Evolutionary conservation across 2,329 filamentous ascomycete species (phyloP).

Genomic region (Orbilia blumenaviensis): DNA sequence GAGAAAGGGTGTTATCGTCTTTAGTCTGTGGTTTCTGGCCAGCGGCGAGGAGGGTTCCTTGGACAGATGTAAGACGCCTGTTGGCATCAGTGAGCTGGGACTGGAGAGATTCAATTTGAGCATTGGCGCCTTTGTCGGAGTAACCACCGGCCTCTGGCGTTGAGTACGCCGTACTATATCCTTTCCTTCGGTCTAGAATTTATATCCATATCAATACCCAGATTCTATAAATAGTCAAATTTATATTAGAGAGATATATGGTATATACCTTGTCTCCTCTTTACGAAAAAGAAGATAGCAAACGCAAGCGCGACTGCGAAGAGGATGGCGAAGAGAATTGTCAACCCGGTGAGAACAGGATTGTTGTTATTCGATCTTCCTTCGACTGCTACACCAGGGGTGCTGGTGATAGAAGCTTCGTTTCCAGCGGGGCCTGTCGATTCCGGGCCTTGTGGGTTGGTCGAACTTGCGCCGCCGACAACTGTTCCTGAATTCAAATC

Average conservation of each 20-base stretch:
- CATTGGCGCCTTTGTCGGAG: slow-evolving; percentile 49
- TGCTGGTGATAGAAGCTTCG: too few relatives aligned
- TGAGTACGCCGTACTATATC: slow-evolving; percentile 36
- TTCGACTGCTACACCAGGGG: not conserved
- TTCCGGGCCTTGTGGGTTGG: not conserved
- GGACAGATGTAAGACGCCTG: slow-evolving; percentile 46
- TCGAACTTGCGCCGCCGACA: not conserved
- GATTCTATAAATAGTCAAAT: not conserved
- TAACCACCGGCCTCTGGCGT: slow-evolving; percentile 29
- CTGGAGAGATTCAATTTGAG: slow-evolving; percentile 43
- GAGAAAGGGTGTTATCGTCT: slow-evolving; percentile 41
- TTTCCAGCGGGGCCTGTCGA: too few relatives aligned
- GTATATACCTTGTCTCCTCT: slow-evolving; percentile 39
- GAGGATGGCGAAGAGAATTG: slow-evolving; percentile 29
- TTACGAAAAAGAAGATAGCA: slow-evolving; percentile 45
- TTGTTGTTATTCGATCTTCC: slow-evolving; percentile 3
- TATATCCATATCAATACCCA: slow-evolving; percentile 14
- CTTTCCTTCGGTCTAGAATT: slow-evolving; percentile 28
- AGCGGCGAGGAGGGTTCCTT: slow-evolving; percentile 49
- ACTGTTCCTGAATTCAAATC: not conserved
- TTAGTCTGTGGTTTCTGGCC: slow-evolving; percentile 52
- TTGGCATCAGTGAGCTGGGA: slow-evolving; percentile 48
- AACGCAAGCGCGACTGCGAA: slow-evolving; percentile 37
- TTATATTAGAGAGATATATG: not conserved
- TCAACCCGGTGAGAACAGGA: slow-evolving; percentile 8